Base-by-base conservation (phyloP, 2,329 filamentous ascomycete species). In the Rutstroemia sp. region DNA sequence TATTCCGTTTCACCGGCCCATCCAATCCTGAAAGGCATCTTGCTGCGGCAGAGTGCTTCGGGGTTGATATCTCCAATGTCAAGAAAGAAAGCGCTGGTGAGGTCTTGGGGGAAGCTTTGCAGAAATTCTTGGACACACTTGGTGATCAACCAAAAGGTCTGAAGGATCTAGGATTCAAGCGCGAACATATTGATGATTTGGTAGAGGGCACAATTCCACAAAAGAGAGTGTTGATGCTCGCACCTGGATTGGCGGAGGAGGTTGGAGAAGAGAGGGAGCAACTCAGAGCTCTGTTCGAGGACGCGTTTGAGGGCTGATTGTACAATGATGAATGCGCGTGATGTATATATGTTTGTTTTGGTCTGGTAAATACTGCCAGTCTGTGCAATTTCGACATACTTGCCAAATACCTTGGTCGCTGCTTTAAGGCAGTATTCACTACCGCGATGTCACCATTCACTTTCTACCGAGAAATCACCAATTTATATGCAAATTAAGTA, bases 141-240 rank as follows among this genome's bases (percentile, higher is more conserved):
- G 94, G 94, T 30, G 94, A 95, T 67, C 94, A 99, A 75, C 95
- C 95, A 1, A 79, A 83, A 42, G 95, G 95, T 0, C 72, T 99
- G 62, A 90, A 88, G 73, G 84, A 81, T 39, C 73, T 99, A 12
- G 95, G 94, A 0, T 99, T 97, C 68, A 79, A 79, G 53, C 74
- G 72, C 16, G 81, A 82, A 41, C 83, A 97, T 73, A 76, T 99
- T 17, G 89, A 95, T 61, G 82, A 77, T 9, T 75, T 99, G 60
- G 91, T 99, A 1, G 92, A 97, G 72, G 95, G 94, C 1, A 99
- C 94, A 0, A 85, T 99, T 60, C 94, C 94, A 5, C 94, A 99
- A 75, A 83, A 84, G 56, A 78, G 94, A 62, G 95, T 99, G 55
- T 71, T 99, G 67, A 94, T 92, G 86, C 74, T 99, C 60, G 94